phyloP scores from a whole-genome alignment of 1,139 yeast genomes.

The Scheffersomyces segobiensis region DNA sequence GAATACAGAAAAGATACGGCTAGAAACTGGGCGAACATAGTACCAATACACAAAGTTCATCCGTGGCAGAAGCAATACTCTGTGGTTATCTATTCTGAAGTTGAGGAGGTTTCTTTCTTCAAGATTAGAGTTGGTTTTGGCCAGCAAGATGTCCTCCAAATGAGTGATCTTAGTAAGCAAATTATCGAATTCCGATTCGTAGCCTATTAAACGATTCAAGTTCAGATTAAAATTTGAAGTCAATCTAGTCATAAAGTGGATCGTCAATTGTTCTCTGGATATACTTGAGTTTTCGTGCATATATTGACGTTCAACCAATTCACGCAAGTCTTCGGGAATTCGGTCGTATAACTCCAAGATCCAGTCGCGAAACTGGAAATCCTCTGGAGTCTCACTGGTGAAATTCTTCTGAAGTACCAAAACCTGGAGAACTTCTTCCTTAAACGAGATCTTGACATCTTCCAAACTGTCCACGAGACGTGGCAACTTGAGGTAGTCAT shows the following conservation, averaged over 20 bases:
- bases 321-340: conserved; percentile 39
- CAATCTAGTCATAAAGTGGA: conserved; percentile 33
- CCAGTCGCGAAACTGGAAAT: conserved; percentile 43
- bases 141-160: conserved; percentile 44
- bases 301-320: conserved; percentile 36
- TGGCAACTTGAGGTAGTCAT: conserved; percentile 57
- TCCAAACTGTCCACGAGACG: conserved; percentile 59
- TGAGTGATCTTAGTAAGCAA: conserved; percentile 32
- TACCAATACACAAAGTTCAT: conserved; percentile 39
- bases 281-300: conserved; percentile 22
- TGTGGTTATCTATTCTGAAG: conserved; percentile 25
- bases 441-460: conserved; percentile 62
- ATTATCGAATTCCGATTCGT: conserved; percentile 42
- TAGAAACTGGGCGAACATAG: conserved; percentile 46
- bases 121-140: conserved; percentile 22
- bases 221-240: conserved; percentile 40
- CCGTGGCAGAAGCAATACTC: conserved; percentile 24
- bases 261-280: conserved; percentile 39
- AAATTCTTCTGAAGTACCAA: conserved; percentile 41
- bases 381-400: conserved; percentile 31
- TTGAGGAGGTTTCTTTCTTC: conserved; percentile 30
- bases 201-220: conserved; percentile 40
- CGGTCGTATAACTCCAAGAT: conserved; percentile 31
- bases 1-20: conserved; percentile 40
- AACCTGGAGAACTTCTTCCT: conserved; percentile 68